Evolutionary conservation across 2,329 filamentous ascomycete genomes (phyloP), one percentile per base, ranked within the genome.

Genomic region (Onygenales sp.): DNA sequence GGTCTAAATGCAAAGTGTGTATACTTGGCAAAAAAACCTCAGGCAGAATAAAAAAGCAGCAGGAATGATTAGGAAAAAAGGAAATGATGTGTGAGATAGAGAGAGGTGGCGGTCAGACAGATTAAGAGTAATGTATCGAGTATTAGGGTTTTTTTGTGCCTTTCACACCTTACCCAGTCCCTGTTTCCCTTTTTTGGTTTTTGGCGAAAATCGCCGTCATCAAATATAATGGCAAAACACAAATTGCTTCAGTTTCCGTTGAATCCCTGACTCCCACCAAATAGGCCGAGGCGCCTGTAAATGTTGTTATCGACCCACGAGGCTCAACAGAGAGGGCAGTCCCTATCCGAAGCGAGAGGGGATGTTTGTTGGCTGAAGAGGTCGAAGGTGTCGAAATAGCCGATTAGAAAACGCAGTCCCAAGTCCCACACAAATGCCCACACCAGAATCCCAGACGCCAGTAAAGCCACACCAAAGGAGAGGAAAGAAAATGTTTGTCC

Each of bases 1-100:
- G 17, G 46, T 27, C 46, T 33, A 49, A 7, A 43, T 21, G 11
- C 42, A 14, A 43, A 21, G 27, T 17, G 10, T 7, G 14, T 14
- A 43, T 59, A 60, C 53, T 32, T 42, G 44, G 27, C 54, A 58
- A 50, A 48, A 54, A 41, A 39, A 39, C 36, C 36, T 39, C 36
- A 39, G 13, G 36, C 36, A 39, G 36, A 39, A n/a, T 39, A 39
- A n/a, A 39, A 39, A 39, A 39, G 36, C 36, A 54, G 54, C 49
- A 57, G 51, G 53, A 57, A 55, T 57, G 41, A 47, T 47, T 42
- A 57, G 65, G 61, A 57, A 63, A 66, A 58, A 65, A 60, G 31
- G 32, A 36, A 39, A 62, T 63, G 58, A 58, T 61, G 60, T 61
- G 60, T 57, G 38, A 44, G 50, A 50, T 17, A 17, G 11, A 27